Evolutionary conservation across 1,284 basidiomycete species (phyloP), one percentile per base, ranked within the genome.

Genomic region (Agaricales sp.): DNA sequence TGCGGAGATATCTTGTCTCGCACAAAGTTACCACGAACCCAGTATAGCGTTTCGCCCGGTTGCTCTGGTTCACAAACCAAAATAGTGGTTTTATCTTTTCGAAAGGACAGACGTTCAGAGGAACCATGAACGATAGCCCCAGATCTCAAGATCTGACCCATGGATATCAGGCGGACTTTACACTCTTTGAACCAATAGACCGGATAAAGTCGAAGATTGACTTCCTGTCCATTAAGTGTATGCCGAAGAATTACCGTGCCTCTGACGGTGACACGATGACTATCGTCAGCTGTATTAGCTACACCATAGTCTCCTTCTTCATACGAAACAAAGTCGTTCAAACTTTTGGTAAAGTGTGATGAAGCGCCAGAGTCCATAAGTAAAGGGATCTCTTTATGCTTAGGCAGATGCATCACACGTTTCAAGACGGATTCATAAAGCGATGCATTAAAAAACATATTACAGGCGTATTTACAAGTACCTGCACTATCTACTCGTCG

Each of bases 321-420:
- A 22, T 25, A 50, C 22, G 14, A 20, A 25, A 44, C 25, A 23
- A 50, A 50, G 44, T 50, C 49, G 13, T 50, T 35, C 22, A 50
- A 21, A 19, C 26, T 19, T 23, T 16, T 1, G 3, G 45, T 47
- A 26, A 50, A 50, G 45, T 50, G 49, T 1, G 11, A 16, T 2
- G 44, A 50, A 2, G 49, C 49, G 16, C 49, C 49, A 2, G 49
- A 50, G 25, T 50, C 49, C 13, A 50, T 2, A 4, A 50, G 41
- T 8, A 35, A 35, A 8, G n/a, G 30, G 30, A 35, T 35, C 11
- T 35, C 30, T n/a, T n/a, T n/a, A n/a, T 35, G 30, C 30, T 35
- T n/a, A n/a, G 11, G 11, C 8, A 8, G n/a, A 11, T n/a, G 30
- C n/a, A 11, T 35, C 30, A 35, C 30, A 35, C 30, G 8, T 35